A percentile compares a stretch with the other conserved stretches of the same genome.
Evolutionary conservation across 1,139 yeast genomes (phyloP).

Genomic region (Lodderomyces beijingensis): DNA sequence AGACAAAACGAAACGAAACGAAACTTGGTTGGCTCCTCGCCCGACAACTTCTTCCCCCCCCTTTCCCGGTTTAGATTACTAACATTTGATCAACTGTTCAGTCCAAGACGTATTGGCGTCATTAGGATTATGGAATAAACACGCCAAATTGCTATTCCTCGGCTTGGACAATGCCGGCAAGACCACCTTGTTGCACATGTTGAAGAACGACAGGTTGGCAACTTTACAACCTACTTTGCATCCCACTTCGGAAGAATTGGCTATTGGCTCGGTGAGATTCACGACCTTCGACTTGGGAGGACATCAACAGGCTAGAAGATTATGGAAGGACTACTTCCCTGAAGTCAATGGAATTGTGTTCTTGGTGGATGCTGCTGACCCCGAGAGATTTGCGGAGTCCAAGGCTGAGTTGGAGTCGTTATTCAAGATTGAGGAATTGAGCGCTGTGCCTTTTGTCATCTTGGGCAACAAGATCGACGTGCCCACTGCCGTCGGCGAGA

Average conservation of each 20-base stretch:
- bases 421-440: conserved; percentile 86
- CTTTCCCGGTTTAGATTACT: background rate
- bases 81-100: conserved; percentile 12
- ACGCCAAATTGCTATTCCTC: conserved; percentile 89
- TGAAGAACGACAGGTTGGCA: conserved; percentile 95
- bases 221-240: conserved; percentile 97
- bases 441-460: conserved; percentile 84
- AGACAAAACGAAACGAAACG: too few species aligned
- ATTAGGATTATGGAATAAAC: conserved; percentile 95
- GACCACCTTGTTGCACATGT: conserved; percentile 93
- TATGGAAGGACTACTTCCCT: conserved; percentile 99
- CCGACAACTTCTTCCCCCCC: background rate
- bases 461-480: conserved; percentile 97
- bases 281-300: conserved; percentile 99
- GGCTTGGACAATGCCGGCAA: conserved; percentile 99
- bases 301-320: conserved; percentile 96
- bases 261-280: conserved; percentile 93
- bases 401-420: conserved; percentile 92
- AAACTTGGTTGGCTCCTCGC: background rate
- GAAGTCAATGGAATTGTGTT: conserved; percentile 97
- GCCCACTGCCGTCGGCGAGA: conserved; percentile 91
- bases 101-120: conserved; percentile 93
- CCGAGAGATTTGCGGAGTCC: conserved; percentile 91
- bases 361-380: conserved; percentile 95
- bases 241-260: conserved; percentile 96